phyloP scores from a whole-genome alignment of 768 basidiomycete genomes.

The Suillus fuscotomentosus region DNA sequence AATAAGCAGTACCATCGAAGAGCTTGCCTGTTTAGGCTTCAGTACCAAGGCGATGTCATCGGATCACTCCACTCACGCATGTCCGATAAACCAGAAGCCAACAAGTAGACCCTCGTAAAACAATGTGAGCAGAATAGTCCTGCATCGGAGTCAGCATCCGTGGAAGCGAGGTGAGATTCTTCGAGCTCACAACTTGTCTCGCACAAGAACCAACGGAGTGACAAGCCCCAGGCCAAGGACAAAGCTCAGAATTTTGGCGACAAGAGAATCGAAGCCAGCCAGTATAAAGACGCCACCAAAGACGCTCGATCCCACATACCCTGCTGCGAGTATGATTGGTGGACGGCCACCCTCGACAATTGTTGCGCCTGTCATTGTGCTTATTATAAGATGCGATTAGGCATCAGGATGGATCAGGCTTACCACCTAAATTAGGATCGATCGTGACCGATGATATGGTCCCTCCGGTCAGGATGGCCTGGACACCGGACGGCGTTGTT shows the following conservation, averaged over 20 bases:
- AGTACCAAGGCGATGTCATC: slow-evolving; percentile 8
- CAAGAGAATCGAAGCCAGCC: slow-evolving; percentile 84
- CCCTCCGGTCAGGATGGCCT: slow-evolving; percentile 82
- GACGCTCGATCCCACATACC: slow-evolving; percentile 81
- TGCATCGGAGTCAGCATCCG: slow-evolving; percentile 31
- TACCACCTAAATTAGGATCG: slow-evolving; percentile 73
- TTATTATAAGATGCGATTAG: background rate
- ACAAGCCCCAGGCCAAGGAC: slow-evolving; percentile 84
- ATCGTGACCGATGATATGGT: slow-evolving; percentile 78
- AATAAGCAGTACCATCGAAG: slow-evolving; percentile 84
- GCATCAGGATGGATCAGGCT: slow-evolving; percentile 41
- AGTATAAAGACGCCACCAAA: slow-evolving; percentile 82
- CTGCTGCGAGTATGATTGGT: slow-evolving; percentile 68
- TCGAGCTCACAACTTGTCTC: slow-evolving; percentile 79
- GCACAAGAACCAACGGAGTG: slow-evolving; percentile 81
- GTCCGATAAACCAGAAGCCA: slow-evolving; percentile 94
- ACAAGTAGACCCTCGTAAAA: slow-evolving; percentile 84
- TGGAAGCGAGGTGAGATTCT: background rate
- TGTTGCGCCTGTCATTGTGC: slow-evolving; percentile 20
- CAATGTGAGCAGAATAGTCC: slow-evolving; percentile 82
- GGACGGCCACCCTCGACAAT: slow-evolving; percentile 78
- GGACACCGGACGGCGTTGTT: background rate
- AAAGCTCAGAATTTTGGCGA: slow-evolving; percentile 91
- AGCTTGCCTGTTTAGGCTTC: slow-evolving; percentile 51
- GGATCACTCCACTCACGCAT: slow-evolving; percentile 57